A percentile compares a stretch with the other conserved stretches of the same genome.
These are phyloP conservation scores for Eurotiales sp. DNA, from an alignment of 2,329 filamentous ascomycete genomes.

Conservation along the genomic window DNA sequence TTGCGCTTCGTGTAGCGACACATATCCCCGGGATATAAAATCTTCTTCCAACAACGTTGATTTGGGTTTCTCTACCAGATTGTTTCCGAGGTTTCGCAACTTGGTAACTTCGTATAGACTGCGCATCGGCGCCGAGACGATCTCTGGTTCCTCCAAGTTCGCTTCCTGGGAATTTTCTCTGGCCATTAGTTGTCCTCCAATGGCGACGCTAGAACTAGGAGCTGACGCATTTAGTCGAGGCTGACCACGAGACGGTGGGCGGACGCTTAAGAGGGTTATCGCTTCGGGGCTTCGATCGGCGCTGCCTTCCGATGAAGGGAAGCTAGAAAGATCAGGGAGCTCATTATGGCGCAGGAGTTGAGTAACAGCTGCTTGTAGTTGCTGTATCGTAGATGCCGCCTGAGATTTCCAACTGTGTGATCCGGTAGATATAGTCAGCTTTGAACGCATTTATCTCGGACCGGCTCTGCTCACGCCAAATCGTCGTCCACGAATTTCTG, in stretches of 20 bases:
- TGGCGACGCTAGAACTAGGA: conserved; percentile 26
- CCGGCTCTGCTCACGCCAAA: conserved; percentile 40
- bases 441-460: background rate
- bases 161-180: conserved; percentile 45
- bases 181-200: conserved; percentile 36
- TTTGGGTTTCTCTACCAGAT: conserved; percentile 34
- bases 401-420: conserved; percentile 44
- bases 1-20: conserved; percentile 49
- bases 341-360: conserved; percentile 43
- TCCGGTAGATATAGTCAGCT: background rate
- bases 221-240: background rate
- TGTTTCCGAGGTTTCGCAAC: conserved; percentile 40
- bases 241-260: conserved; percentile 23
- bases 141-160: conserved; percentile 36
- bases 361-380: conserved; percentile 44
- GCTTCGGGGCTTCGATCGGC: conserved; percentile 25
- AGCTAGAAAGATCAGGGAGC: conserved; percentile 40
- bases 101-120: conserved; percentile 55
- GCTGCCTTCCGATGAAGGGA: conserved; percentile 27
- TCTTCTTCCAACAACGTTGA: conserved; percentile 43
- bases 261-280: conserved; percentile 24
- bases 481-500: conserved; percentile 55
- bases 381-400: conserved; percentile 39
- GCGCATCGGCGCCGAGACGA: conserved; percentile 51
- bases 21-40: conserved; percentile 48